Base-by-base conservation (phyloP, 1,284 basidiomycete species). In the Puccinia horiana region DNA sequence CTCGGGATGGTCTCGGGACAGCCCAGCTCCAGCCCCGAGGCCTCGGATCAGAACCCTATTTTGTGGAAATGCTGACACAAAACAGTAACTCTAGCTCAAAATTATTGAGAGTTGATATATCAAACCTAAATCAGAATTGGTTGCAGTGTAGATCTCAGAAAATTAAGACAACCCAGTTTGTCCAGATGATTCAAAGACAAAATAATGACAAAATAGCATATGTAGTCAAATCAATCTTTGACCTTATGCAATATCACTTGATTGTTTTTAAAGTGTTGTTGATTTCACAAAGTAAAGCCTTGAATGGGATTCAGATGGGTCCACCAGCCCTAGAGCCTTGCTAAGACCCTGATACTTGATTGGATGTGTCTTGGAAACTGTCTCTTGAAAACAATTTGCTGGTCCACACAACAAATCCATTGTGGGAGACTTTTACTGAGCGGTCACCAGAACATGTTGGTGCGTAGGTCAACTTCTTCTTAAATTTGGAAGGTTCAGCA, bases 301-400 rank as follows among this genome's bases (percentile, higher is more conserved):
- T 18, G 29, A 26, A 44, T 4, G n/a, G 32, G 18, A 52, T 47
- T 72, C 32, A 26, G 44, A 29, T 44, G 49, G 3, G 42, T 29
- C 69, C 44, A 32, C 67, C 67, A 44, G 9, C 42, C 29, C 18
- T 52, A 72, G 69, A 72, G 69, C 69, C 4, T 72, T 72, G 26
- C 44, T 72, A 26, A 72, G 42, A 26, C 26, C 69, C 26, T 32
- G 42, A 49, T 72, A 44, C 23, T 72, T 72, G 42, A 72, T 72
- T n/a, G 44, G 69, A 72, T 72, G 69, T 72, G 23, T 72, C 29
- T 72, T 2, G 47, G 69, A 72, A 72, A 72, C 44, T 49, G 69
- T 72, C 69, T 32, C 26, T 72, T 72, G 69, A 26, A 72, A 72
- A 72, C 49, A 72, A 49, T 32, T 49, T 49, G 69, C 69, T 29